These are phyloP conservation scores for Rutstroemia sp. DNA, from an alignment of 2,329 filamentous ascomycete species.

Conservation along the genomic window DNA sequence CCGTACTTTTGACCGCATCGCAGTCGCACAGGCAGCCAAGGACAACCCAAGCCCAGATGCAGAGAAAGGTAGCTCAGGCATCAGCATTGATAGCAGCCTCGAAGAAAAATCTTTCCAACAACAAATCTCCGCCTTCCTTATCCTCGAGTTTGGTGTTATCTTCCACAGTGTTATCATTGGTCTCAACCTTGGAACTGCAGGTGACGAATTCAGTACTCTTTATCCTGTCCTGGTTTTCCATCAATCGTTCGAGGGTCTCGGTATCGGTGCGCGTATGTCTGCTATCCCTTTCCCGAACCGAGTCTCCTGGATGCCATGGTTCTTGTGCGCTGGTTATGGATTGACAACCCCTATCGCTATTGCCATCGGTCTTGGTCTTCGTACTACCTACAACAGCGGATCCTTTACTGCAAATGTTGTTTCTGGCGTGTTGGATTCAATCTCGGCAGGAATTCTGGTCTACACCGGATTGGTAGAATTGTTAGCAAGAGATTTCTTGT, in stretches of 20 bases:
- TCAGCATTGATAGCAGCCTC: slow-evolving; percentile 2
- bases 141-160: slow-evolving; percentile 41
- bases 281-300: slow-evolving; percentile 43
- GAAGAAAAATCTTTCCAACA: slow-evolving; percentile 32
- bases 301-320: slow-evolving; percentile 40
- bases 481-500: slow-evolving; percentile 42
- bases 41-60: slow-evolving; percentile 15
- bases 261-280: slow-evolving; percentile 53
- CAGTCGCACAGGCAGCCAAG: slow-evolving; percentile 16
- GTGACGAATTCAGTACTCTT: slow-evolving; percentile 48
- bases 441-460: slow-evolving; percentile 41
- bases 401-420: slow-evolving; percentile 37
- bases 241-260: slow-evolving; percentile 56
- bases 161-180: slow-evolving; percentile 60
- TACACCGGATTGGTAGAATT: slow-evolving; percentile 44
- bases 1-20: slow-evolving; percentile 13
- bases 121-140: slow-evolving; percentile 39
- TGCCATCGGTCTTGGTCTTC: slow-evolving; percentile 41
- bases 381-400: slow-evolving; percentile 34
- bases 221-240: slow-evolving; percentile 57
- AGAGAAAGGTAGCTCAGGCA: slow-evolving; percentile 7
- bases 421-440: slow-evolving; percentile 38
- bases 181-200: slow-evolving; percentile 51
- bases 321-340: slow-evolving; percentile 37
- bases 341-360: slow-evolving; percentile 46